These are phyloP conservation scores for Alternaria postmessia DNA, from an alignment of 2,329 filamentous ascomycete genomes.

Conservation along the genomic window DNA sequence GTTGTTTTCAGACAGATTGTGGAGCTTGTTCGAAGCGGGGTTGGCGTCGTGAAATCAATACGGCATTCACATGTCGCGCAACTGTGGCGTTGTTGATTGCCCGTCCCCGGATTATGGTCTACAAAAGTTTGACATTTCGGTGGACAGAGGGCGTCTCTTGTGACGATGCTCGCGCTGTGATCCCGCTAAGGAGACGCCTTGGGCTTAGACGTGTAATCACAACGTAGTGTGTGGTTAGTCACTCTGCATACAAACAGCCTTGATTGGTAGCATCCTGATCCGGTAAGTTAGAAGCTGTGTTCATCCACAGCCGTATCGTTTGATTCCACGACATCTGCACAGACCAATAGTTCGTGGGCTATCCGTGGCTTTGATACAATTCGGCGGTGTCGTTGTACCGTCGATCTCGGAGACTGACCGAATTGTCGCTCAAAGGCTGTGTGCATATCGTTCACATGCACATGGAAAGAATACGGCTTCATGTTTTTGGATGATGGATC, in stretches of 20 bases:
- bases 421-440: slow-evolving; percentile 30
- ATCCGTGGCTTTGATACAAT: slow-evolving; percentile 34
- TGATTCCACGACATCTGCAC: slow-evolving; percentile 40
- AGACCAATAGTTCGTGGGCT: slow-evolving; percentile 46
- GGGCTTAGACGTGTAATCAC: slow-evolving; percentile 28
- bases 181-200: slow-evolving; percentile 18
- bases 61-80: slow-evolving; percentile 40
- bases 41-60: slow-evolving; percentile 39
- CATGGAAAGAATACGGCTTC: slow-evolving; percentile 9
- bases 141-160: slow-evolving; percentile 31
- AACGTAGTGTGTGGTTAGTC: slow-evolving; percentile 25
- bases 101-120: slow-evolving; percentile 32
- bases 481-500: not conserved
- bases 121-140: slow-evolving; percentile 30
- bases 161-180: slow-evolving; percentile 44
- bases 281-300: slow-evolving; percentile 25
- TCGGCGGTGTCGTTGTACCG: slow-evolving; percentile 39
- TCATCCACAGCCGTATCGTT: slow-evolving; percentile 30
- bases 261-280: slow-evolving; percentile 32
- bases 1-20: slow-evolving; percentile 18
- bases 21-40: slow-evolving; percentile 21
- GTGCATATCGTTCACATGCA: slow-evolving; percentile 25
- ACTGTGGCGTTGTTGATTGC: slow-evolving; percentile 47
- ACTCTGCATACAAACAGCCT: slow-evolving; percentile 30
- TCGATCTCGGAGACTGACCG: slow-evolving; percentile 32